A percentile compares a stretch with the other conserved stretches of the same genome.
Evolutionary conservation across 208 protist species (phyloP).

Genomic region (Naegleria gruberi): DNA sequence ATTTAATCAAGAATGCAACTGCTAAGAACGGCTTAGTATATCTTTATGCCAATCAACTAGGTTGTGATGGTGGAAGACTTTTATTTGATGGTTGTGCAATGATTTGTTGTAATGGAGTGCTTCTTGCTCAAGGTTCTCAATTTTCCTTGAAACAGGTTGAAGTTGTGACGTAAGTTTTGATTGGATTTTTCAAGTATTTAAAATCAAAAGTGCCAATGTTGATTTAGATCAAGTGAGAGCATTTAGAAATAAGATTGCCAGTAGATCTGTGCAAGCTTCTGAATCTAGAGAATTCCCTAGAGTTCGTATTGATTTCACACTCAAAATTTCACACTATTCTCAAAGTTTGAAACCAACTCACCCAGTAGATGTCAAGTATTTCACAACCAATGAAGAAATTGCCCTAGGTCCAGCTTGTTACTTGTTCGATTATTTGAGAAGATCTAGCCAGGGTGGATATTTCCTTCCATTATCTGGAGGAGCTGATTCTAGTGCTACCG

Average conservation of each 20-base stretch:
- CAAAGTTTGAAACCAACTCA: background rate
- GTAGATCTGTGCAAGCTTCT: slow-evolving; percentile 7
- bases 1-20: slow-evolving; percentile 54
- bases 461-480: slow-evolving; percentile 57
- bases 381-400: slow-evolving; percentile 43
- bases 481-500: slow-evolving; percentile 49
- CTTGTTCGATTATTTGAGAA: slow-evolving; percentile 65
- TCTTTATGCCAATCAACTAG: slow-evolving; percentile 64
- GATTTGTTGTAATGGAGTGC: slow-evolving; percentile 51
- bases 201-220: background rate
- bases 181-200: background rate
- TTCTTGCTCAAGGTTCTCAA: slow-evolving; percentile 50
- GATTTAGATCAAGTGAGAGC: slow-evolving; percentile 14
- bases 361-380: background rate
- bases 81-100: slow-evolving; percentile 67
- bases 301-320: slow-evolving; percentile 3
- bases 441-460: slow-evolving; percentile 45
- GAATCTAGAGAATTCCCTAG: background rate
- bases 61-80: slow-evolving; percentile 65
- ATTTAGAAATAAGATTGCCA: slow-evolving; percentile 18
- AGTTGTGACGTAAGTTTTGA: slow-evolving; percentile 40
- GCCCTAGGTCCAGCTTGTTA: slow-evolving; percentile 55
- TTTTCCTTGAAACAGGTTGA: slow-evolving; percentile 60
- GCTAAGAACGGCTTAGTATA: slow-evolving; percentile 58
- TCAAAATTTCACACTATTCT: background rate